Evolutionary conservation across 2,329 filamentous ascomycete genomes (phyloP).

Genomic region (Nemania abortiva): DNA sequence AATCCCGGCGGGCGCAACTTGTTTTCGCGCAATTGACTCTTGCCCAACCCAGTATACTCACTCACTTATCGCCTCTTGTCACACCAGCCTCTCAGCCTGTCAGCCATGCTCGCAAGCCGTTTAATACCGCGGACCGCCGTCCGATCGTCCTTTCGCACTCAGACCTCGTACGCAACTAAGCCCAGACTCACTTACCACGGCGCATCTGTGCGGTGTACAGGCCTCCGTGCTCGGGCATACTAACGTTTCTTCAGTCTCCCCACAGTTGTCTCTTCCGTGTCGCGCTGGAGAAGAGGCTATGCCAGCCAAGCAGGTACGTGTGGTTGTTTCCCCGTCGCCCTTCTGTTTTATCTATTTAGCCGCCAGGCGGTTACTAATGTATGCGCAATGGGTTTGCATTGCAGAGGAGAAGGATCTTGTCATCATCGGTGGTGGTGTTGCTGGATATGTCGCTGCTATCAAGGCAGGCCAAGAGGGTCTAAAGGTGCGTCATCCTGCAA

Average conservation of each 20-base stretch:
- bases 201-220: background rate
- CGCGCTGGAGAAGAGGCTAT: conserved; percentile 69
- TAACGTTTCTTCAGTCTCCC: conserved; percentile 59
- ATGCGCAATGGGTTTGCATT: conserved; percentile 37
- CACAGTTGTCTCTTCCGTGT: conserved; percentile 60
- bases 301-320: conserved; percentile 66
- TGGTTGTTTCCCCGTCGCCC: background rate
- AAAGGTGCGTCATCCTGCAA: conserved; percentile 72
- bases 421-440: conserved; percentile 97
- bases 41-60: background rate
- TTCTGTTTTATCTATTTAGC: background rate
- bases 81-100: conserved; percentile 15
- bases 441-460: conserved; percentile 98
- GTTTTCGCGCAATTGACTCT: conserved; percentile 27
- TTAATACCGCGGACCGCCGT: conserved; percentile 70
- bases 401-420: conserved; percentile 95
- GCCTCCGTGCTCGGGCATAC: background rate
- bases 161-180: conserved; percentile 63
- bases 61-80: background rate
- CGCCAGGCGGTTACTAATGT: conserved; percentile 36
- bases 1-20: conserved; percentile 7
- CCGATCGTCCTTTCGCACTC: conserved; percentile 67
- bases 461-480: conserved; percentile 97
- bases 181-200: conserved; percentile 33
- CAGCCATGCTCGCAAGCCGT: conserved; percentile 70